A percentile compares a stretch with the other conserved stretches of the same genome.
Evolutionary conservation across 1,284 basidiomycete genomes (phyloP).

Genomic region (Sporisorium graminicola): DNA sequence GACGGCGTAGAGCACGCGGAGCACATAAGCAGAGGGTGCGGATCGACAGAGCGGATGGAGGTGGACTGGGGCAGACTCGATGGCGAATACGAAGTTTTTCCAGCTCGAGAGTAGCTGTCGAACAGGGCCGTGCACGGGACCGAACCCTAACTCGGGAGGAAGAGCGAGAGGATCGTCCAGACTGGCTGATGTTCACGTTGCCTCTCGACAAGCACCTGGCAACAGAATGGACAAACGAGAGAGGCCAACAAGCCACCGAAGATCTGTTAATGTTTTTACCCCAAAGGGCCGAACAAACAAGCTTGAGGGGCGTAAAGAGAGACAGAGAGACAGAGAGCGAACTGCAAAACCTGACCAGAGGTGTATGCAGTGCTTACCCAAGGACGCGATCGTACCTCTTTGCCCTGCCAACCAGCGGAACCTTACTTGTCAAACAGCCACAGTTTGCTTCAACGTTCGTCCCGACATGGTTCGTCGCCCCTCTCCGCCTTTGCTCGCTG

Average conservation of each 20-base stretch:
- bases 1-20: neutral
- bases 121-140: conserved; percentile 28
- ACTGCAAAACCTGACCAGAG: neutral
- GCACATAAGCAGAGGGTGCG: conserved; percentile 27
- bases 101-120: conserved; percentile 1
- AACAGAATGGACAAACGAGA: neutral
- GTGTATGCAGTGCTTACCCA: conserved; percentile 43
- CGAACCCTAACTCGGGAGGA: conserved; percentile 18
- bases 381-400: conserved; percentile 25
- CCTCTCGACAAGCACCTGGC: conserved; percentile 1
- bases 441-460: neutral
- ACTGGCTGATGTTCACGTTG: conserved; percentile 6
- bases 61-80: conserved; percentile 17
- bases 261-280: conserved; percentile 13
- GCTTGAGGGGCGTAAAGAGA: neutral
- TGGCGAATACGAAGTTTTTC: conserved; percentile 35
- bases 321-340: no score
- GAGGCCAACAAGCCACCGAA: conserved; percentile 21
- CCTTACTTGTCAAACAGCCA: conserved; percentile 13
- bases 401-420: conserved; percentile 20
- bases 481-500: conserved; percentile 2
- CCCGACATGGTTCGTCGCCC: neutral
- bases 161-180: conserved; percentile 4
- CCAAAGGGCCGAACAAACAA: conserved; percentile 2
- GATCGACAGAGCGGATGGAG: conserved; percentile 16